These are phyloP conservation scores for Pleoardoris graminearum DNA, from an alignment of 2,329 filamentous ascomycete genomes.

Conservation along the genomic window DNA sequence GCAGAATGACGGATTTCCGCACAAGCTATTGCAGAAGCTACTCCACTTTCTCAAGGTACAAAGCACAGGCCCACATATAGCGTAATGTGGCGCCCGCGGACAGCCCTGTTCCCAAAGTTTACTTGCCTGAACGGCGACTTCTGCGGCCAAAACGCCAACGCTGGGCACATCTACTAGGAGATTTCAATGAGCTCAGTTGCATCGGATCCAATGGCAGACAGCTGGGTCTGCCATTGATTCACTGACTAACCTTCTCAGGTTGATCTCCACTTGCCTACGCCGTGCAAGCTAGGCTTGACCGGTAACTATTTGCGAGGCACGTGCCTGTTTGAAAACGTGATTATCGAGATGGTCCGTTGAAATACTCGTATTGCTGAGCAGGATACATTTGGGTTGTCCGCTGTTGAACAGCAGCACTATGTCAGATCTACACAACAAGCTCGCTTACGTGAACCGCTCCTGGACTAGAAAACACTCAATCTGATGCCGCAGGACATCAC, in stretches of 20 bases:
- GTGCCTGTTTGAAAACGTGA: neutral
- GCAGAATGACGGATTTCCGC: neutral
- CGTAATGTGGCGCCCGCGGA: slow-evolving; percentile 7
- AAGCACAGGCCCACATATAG: neutral
- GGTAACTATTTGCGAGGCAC: slow-evolving; percentile 15
- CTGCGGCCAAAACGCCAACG: slow-evolving; percentile 6
- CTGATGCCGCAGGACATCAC: slow-evolving; percentile 4
- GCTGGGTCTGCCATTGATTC: slow-evolving; percentile 7
- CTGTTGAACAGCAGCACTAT: neutral
- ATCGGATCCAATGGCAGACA: slow-evolving; percentile 1
- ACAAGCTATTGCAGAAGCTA: neutral
- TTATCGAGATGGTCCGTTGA: neutral
- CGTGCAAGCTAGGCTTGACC: slow-evolving; percentile 6
- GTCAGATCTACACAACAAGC: slow-evolving; percentile 3
- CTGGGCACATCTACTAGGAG: slow-evolving; percentile 6
- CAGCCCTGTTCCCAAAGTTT: neutral
- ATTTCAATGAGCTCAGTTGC: slow-evolving; percentile 6
- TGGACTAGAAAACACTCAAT: slow-evolving; percentile 1
- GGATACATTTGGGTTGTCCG: neutral
- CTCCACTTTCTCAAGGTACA: neutral
- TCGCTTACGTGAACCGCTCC: slow-evolving; percentile 1
- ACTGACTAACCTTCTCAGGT: slow-evolving; percentile 8
- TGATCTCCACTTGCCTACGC: slow-evolving; percentile 4
- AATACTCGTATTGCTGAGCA: neutral
- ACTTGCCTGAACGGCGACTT: slow-evolving; percentile 19